Conservation (phyloP, 2,329 filamentous ascomycete genomes). For the Phialophora verrucosa region DNA sequence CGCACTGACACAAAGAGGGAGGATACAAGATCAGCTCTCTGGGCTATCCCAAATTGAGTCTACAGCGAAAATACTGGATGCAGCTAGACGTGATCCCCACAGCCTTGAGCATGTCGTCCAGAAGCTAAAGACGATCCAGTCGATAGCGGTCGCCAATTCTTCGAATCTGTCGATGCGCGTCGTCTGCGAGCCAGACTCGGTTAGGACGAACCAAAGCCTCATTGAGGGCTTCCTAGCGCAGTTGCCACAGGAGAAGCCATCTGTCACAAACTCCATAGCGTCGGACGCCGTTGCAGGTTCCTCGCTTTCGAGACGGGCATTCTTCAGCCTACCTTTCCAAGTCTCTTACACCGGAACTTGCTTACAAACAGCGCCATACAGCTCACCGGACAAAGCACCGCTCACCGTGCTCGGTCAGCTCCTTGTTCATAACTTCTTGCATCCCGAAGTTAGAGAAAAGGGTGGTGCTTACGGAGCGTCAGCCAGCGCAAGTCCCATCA, state of each 20-base stretch:
- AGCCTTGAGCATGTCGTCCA: slow-evolving; percentile 75
- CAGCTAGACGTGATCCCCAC: slow-evolving; percentile 71
- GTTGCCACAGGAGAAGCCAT: slow-evolving; percentile 55
- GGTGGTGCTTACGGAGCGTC: slow-evolving; percentile 95
- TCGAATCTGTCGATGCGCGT: slow-evolving; percentile 76
- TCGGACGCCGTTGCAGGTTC: slow-evolving; percentile 44
- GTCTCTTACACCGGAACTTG: slow-evolving; percentile 91
- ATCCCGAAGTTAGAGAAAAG: slow-evolving; percentile 97
- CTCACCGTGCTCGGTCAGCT: slow-evolving; percentile 89
- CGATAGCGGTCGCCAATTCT: slow-evolving; percentile 72
- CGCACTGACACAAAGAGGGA: slow-evolving; percentile 72
- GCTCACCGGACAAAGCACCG: slow-evolving; percentile 73
- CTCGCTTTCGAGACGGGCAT: slow-evolving; percentile 67
- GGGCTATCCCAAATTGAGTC: slow-evolving; percentile 91
- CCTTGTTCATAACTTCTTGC: slow-evolving; percentile 92
- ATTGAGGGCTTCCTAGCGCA: slow-evolving; percentile 72
- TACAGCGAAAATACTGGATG: slow-evolving; percentile 72
- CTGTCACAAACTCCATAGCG: slow-evolving; percentile 44
- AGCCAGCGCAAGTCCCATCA: slow-evolving; percentile 78
- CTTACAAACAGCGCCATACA: slow-evolving; percentile 83
- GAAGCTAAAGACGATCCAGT: slow-evolving; percentile 85
- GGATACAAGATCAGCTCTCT: slow-evolving; percentile 79
- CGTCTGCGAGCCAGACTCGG: slow-evolving; percentile 80
- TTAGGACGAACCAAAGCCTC: slow-evolving; percentile 70
- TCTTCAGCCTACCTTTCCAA: slow-evolving; percentile 95